Base-by-base conservation (phyloP, 331 rosid genomes). In the Pyracantha coccinea region DNA sequence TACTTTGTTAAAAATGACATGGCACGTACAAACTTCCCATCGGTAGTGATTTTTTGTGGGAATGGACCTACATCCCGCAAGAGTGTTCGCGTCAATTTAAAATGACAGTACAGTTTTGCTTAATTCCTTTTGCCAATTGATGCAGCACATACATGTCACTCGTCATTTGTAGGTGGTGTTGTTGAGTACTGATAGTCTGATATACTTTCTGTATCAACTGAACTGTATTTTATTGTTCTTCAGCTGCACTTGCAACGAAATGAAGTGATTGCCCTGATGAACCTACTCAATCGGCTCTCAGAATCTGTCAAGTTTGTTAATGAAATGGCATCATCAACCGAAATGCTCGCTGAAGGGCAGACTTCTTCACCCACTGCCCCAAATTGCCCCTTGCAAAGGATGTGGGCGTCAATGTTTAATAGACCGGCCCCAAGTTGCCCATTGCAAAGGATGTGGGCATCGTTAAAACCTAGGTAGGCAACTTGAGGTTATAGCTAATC, bases 211-310 rank as follows among this genome's bases (percentile, higher is more conserved):
- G 31, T 59, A 41, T 33, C 52, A 25, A 68, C 38, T 62, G 44
- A 73, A 60, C 11, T 21, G 16, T 45, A 5, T 79, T 79, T 23
- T 72, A 66, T 66, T 71, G 74, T 54, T 71, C 70, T 71, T 80
- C 89, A 86, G 97, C 86, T 94, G 83, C 88, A 94, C 88, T 78
- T 92, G 79, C 99, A 94, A 80, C 77, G 97, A 75, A 94, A 94
- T 71, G 99, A 94, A 82, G 97, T 94, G 66, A 94, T 94, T 58
- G 99, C 97, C 28, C 75, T 94, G 80, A 41, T 86, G 78, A 94
- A 94, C 86, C 89, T 92, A 74, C 99, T 94, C 44, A 90, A 86
- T 79, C 90, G 99, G 60, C 94, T 94, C 14, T 90, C 99, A 0
- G 96, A 94, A 79, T 94, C 99, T 3, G 77, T 94, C 69, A 86